phyloP scores from a whole-genome alignment of 2,329 filamentous ascomycete genomes.

The Colletotrichum sp. region DNA sequence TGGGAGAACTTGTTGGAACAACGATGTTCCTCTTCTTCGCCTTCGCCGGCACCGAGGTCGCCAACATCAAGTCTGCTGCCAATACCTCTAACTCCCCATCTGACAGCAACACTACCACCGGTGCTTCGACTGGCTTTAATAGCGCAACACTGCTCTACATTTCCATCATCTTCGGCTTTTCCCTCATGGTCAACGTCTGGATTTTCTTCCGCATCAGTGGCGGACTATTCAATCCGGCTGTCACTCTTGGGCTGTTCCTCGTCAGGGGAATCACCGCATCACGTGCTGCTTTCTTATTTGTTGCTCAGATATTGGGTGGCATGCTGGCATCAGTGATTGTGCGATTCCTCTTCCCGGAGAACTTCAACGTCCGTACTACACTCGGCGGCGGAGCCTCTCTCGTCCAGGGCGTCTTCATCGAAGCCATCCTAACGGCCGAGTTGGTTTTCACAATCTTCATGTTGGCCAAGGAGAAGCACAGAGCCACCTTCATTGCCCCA shows the following conservation, averaged over 20 bases:
- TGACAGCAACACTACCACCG: constrained; percentile 42
- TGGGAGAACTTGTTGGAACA: constrained; percentile 46
- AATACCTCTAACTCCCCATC: constrained; percentile 18
- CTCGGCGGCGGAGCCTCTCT: constrained; percentile 43
- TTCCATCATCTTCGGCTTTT: constrained; percentile 45
- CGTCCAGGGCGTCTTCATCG: constrained; percentile 54
- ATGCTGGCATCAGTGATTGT: constrained; percentile 48
- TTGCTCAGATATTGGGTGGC: constrained; percentile 55
- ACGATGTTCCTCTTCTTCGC: constrained; percentile 50
- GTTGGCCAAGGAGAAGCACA: constrained; percentile 56
- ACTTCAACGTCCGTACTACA: constrained; percentile 45
- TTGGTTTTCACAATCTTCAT: constrained; percentile 55
- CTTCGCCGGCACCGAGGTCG: constrained; percentile 44
- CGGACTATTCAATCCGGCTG: constrained; percentile 41
- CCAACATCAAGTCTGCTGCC: constrained; percentile 40
- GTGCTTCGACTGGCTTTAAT: constrained; percentile 47
- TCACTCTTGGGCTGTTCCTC: constrained; percentile 57
- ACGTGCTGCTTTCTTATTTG: constrained; percentile 51
- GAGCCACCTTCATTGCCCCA: constrained; percentile 51
- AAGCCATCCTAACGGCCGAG: constrained; percentile 53
- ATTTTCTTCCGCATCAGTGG: constrained; percentile 51
- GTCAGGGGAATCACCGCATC: constrained; percentile 50
- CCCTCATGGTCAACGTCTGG: constrained; percentile 52
- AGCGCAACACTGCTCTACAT: constrained; percentile 47
- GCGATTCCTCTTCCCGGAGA: constrained; percentile 45